phyloP scores from a whole-genome alignment of 257 asterid species.

The Nicotiana paniculata region DNA sequence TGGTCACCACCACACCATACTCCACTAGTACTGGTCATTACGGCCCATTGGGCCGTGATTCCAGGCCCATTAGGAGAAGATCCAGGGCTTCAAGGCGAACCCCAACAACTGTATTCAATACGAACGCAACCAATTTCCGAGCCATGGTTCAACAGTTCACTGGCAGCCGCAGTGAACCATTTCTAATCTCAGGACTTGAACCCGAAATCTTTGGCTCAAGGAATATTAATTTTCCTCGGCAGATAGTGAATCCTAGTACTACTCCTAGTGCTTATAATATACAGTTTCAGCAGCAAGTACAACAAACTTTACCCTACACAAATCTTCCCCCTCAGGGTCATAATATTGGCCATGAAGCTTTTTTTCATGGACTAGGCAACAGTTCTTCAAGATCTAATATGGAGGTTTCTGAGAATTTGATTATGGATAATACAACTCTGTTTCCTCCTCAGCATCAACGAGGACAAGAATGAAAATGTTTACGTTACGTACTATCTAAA shows the following conservation, averaged over 20 bases:
- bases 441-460: not conserved
- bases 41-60: slow-evolving; percentile 32
- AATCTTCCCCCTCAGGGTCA: not conserved
- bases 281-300: not conserved
- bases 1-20: slow-evolving; percentile 13
- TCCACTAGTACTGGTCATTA: slow-evolving; percentile 11
- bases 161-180: slow-evolving; percentile 5
- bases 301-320: not conserved
- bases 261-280: not conserved
- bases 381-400: not conserved
- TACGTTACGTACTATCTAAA: not conserved
- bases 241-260: not conserved
- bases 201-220: not conserved
- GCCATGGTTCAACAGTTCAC: slow-evolving; percentile 61
- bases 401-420: not conserved
- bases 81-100: slow-evolving; percentile 42
- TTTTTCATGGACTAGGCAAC: not conserved
- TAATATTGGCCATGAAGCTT: not conserved
- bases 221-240: not conserved
- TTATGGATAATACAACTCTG: not conserved
- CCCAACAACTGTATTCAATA: slow-evolving; percentile 56
- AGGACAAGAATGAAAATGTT: not conserved
- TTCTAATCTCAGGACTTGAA: too few relatives aligned
- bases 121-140: slow-evolving; percentile 46
- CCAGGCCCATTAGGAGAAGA: slow-evolving; percentile 38